Evolutionary conservation across 306 rosid genomes (phyloP).

Genomic region (Cotoneaster glaucophyllus): DNA sequence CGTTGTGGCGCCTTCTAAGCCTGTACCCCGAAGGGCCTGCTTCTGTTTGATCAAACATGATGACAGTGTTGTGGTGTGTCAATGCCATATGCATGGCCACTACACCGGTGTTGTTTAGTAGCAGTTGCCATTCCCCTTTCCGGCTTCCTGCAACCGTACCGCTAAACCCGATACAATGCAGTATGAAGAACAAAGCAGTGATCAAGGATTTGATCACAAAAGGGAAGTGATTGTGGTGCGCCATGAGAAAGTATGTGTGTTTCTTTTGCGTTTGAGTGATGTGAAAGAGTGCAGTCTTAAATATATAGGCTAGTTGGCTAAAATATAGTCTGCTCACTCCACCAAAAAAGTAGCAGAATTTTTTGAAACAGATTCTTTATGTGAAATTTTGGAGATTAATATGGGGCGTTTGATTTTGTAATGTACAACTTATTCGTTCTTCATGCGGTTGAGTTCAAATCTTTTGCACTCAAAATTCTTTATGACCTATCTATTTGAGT

Average conservation of each 20-base stretch:
- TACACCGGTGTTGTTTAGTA: conserved; percentile 46
- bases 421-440: not conserved
- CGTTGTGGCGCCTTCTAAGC: conserved; percentile 37
- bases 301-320: not conserved
- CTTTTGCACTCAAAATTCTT: no score
- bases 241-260: conserved; percentile 3
- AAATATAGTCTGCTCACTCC: not conserved
- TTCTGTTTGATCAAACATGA: conserved; percentile 62
- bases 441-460: not conserved
- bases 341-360: not conserved
- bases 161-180: conserved; percentile 9
- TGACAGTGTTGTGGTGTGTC: conserved; percentile 49
- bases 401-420: not conserved
- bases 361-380: not conserved
- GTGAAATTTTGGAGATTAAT: not conserved
- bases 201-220: conserved; percentile 7
- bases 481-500: no score
- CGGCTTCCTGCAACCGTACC: conserved; percentile 19
- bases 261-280: not conserved
- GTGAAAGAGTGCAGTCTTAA: not conserved
- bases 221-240: conserved; percentile 2
- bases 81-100: conserved; percentile 78
- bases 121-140: conserved; percentile 65
- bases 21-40: conserved; percentile 49
- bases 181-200: conserved; percentile 13